These are phyloP conservation scores for Marasmius tenuissimus DNA, from an alignment of 1,284 basidiomycete genomes.

Conservation along the genomic window DNA sequence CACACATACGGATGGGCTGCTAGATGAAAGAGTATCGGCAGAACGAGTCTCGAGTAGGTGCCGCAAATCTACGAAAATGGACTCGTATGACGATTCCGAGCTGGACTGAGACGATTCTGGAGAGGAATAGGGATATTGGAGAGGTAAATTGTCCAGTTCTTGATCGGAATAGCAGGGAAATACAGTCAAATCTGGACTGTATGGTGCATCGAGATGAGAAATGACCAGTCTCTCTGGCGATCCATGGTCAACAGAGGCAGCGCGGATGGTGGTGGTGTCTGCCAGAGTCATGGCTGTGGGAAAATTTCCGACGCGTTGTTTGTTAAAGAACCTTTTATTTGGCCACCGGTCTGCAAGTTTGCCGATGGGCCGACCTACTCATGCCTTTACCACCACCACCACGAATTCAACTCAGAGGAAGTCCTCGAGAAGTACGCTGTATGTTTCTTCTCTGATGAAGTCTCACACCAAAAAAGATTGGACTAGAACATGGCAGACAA, in stretches of 20 bases:
- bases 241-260: not conserved
- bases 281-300: not conserved
- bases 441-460: not conserved
- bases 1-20: too few species aligned
- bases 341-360: not conserved
- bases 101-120: not conserved
- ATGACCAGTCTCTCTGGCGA: not conserved
- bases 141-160: not conserved
- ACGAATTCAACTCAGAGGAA: not conserved
- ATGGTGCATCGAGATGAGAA: not conserved
- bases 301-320: not conserved
- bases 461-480: slow-evolving; percentile 2
- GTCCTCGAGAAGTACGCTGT: not conserved
- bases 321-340: not conserved
- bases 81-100: not conserved
- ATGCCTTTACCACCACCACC: not conserved
- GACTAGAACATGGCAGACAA: slow-evolving; percentile 4
- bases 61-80: not conserved
- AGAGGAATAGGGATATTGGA: not conserved
- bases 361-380: not conserved
- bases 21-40: not conserved
- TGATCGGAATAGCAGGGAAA: not conserved
- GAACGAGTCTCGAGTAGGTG: not conserved
- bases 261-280: not conserved
- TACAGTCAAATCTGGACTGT: not conserved